Percentiles rank a stretch among this genome's conserved stretches.
Conservation (phyloP, 768 basidiomycete species). For the Lactifluus hygrophoroides region DNA sequence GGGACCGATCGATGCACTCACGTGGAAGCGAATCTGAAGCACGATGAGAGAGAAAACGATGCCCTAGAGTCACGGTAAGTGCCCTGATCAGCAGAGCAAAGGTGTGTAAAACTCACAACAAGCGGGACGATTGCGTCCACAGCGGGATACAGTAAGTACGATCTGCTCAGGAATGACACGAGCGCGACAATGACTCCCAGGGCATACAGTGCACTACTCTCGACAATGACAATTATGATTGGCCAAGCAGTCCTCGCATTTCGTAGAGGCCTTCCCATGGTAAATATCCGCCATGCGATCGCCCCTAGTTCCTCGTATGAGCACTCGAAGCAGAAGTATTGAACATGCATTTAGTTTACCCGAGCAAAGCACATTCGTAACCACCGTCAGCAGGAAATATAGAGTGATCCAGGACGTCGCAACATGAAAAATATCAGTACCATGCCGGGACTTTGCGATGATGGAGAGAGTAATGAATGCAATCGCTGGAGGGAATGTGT, state of each 20-base stretch:
- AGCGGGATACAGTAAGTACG: neutral
- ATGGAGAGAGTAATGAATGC: neutral
- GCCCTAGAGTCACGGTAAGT: no score
- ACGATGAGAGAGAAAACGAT: conserved; percentile 2
- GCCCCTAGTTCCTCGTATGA: neutral
- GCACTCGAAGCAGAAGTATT: neutral
- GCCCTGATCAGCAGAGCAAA: no score
- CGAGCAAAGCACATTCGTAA: neutral
- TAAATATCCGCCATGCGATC: neutral
- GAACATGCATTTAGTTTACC: neutral
- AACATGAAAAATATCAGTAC: neutral
- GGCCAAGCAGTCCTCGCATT: neutral
- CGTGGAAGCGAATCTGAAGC: conserved; percentile 3
- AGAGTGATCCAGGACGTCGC: neutral
- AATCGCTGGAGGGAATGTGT: neutral
- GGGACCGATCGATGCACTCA: neutral
- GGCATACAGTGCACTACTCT: conserved; percentile 6
- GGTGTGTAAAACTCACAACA: neutral
- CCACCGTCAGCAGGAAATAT: neutral
- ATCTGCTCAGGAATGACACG: neutral
- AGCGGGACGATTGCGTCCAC: neutral
- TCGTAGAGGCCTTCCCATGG: neutral
- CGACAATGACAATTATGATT: neutral
- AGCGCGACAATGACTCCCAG: neutral
- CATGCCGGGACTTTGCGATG: no score